phyloP scores from a whole-genome alignment of 75 land plant genomes.

The Sequoia sempervirens region DNA sequence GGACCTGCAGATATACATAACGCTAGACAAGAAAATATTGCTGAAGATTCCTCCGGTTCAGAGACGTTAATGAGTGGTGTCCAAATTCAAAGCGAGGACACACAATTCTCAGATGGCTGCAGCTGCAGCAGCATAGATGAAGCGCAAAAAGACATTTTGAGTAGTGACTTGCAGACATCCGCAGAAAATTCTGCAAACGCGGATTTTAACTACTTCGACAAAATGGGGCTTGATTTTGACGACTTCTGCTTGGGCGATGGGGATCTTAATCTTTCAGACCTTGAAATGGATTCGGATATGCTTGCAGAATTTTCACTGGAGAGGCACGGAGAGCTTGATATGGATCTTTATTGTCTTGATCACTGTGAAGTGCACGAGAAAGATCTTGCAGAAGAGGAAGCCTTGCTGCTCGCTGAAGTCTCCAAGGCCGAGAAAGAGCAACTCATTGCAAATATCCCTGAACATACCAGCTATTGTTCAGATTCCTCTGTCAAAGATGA shows the following conservation, averaged over 20 bases:
- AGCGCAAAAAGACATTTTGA: neutral
- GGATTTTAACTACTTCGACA: neutral
- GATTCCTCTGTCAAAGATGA: slow-evolving; percentile 7
- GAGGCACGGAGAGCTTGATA: slow-evolving; percentile 9
- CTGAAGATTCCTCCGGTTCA: neutral
- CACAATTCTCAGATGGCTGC: neutral
- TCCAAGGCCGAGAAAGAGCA: slow-evolving; percentile 6
- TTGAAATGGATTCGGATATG: slow-evolving; percentile 57
- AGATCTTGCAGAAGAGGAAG: slow-evolving; percentile 16
- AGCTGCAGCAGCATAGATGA: neutral
- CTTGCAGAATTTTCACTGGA: slow-evolving; percentile 34
- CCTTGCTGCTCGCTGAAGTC: slow-evolving; percentile 20
- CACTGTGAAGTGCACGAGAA: neutral
- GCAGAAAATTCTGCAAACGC: neutral
- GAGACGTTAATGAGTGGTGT: neutral
- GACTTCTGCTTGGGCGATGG: slow-evolving; percentile 39
- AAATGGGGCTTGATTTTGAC: slow-evolving; percentile 29
- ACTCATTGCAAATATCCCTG: slow-evolving; percentile 9
- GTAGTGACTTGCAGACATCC: neutral
- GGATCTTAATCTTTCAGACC: slow-evolving; percentile 36
- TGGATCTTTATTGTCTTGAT: slow-evolving; percentile 1
- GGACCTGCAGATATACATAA: neutral
- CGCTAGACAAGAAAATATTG: neutral
- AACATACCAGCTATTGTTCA: neutral
- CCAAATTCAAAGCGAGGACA: neutral